Percentiles rank a stretch among this genome's conserved stretches.
Evolutionary conservation across 108 stramenopile species (phyloP).

Genomic region (Heterococcus sp.): DNA sequence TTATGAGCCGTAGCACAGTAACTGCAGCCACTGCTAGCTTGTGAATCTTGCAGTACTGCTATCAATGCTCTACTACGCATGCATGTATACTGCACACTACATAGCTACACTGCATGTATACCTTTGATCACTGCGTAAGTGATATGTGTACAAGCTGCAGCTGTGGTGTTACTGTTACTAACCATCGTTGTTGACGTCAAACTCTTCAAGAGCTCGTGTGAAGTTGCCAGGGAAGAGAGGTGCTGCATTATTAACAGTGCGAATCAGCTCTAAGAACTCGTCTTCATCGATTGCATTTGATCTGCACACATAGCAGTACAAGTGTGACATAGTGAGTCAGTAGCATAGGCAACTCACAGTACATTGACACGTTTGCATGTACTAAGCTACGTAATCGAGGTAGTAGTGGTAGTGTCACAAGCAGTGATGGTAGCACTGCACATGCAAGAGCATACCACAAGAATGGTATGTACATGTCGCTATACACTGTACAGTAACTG

Average conservation of each 20-base stretch:
- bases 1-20: too few relatives aligned
- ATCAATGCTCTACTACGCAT: not conserved
- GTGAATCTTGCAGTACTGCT: not conserved
- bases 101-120: not conserved
- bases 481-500: too few relatives aligned
- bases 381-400: too few relatives aligned
- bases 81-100: not conserved
- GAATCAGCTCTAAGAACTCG: constrained; percentile 58
- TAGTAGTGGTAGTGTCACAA: too few relatives aligned
- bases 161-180: too few relatives aligned
- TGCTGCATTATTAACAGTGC: constrained; percentile 55
- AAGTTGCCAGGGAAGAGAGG: constrained; percentile 63
- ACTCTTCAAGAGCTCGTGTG: constrained; percentile 50
- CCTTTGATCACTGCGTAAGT: not conserved
- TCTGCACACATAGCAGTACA: constrained; percentile 48
- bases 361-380: too few relatives aligned
- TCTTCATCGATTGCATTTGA: constrained; percentile 62
- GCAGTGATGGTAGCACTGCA: too few relatives aligned
- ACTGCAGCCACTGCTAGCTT: not conserved
- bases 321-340: constrained; percentile 54
- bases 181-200: constrained; percentile 41
- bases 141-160: not conserved
- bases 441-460: too few relatives aligned
- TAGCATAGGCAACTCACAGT: not conserved
- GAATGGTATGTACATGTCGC: too few relatives aligned